phyloP scores from a whole-genome alignment of 2,329 filamentous ascomycete species.

The Aspergillus cejpii region DNA sequence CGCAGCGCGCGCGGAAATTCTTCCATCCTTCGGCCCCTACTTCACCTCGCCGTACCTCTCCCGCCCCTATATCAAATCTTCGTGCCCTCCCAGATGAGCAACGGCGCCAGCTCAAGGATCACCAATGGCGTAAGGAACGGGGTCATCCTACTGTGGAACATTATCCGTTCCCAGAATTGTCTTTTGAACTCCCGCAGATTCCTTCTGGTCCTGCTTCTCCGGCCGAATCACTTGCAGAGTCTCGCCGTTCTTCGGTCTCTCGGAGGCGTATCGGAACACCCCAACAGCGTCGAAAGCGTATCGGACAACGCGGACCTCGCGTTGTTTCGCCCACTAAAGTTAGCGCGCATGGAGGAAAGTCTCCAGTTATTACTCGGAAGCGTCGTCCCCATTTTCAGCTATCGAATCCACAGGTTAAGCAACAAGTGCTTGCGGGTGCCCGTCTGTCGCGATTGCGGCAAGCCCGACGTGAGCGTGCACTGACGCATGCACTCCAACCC shows the following conservation, averaged over 20 bases:
- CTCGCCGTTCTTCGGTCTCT: background rate
- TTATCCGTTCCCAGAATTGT: constrained; percentile 16
- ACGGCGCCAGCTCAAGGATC: constrained; percentile 8
- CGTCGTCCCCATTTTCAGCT: background rate
- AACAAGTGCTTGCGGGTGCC: background rate
- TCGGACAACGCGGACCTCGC: background rate
- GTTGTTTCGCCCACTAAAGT: background rate
- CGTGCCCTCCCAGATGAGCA: constrained; percentile 13
- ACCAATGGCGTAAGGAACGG: constrained; percentile 12
- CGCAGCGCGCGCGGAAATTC: no score
- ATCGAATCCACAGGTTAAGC: constrained; percentile 3
- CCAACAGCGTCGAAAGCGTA: background rate
- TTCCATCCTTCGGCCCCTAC: background rate
- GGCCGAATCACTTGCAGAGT: background rate
- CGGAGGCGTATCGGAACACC: background rate
- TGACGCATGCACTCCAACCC: background rate
- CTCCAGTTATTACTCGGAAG: constrained; percentile 3
- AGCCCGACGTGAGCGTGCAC: background rate
- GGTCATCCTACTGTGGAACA: constrained; percentile 8
- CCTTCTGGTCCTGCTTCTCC: background rate
- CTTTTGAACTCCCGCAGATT: constrained; percentile 8
- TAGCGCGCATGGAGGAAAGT: background rate
- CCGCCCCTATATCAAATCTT: constrained; percentile 5
- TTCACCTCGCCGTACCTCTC: background rate
- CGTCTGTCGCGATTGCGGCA: background rate